Base-by-base conservation (phyloP, 2,329 filamentous ascomycete species). In the Rhexocercosporidium sp. region DNA sequence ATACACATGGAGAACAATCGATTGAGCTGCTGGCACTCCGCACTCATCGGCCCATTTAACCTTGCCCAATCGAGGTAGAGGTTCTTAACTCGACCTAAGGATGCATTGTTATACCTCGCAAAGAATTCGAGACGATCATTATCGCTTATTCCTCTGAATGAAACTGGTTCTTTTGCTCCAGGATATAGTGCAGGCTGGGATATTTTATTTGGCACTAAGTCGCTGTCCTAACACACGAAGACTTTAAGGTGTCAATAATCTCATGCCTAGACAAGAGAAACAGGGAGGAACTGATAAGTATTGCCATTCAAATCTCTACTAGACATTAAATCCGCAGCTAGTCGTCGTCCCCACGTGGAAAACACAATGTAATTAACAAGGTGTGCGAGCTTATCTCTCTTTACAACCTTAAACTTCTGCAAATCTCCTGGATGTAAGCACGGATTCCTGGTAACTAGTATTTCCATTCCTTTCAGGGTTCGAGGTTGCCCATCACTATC, bases 41-140 rank as follows among this genome's bases (percentile, higher is more conserved):
- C 56, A 59, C 56, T 39, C 37, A 59, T 59, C 9, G 56, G 56
- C 5, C 56, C 56, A 3, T 59, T 59, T 5, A 59, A 20, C 25
- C 56, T 39, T 59, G 56, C 56, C 56, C 56, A 59, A 31, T 59
- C 56, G 9, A 59, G 56, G 11, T 59, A 59, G 12, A 59, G n/a
- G 27, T n/a, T 59, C 34, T 59, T 44, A 1, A 59, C 56, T 44
- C 56, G 56, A 18, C 56, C 56, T 3, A 59, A 20, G 22, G 56
- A 59, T 11, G 56, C 56, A 20, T 59, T 59, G 16, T n/a, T 59
- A 25, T n/a, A 59, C 27, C 56, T n/a, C 9, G 56, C 56, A 25
- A 59, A 59, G 18, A 12, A 59, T 27, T 59, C 56, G 5, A 59
- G 34, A 25, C 56, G 56, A 59, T 59, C 56, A 14, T 59, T 11